Evolutionary conservation across 1,284 basidiomycete genomes (phyloP).

Genomic region (Cryptococcus hybrid): DNA sequence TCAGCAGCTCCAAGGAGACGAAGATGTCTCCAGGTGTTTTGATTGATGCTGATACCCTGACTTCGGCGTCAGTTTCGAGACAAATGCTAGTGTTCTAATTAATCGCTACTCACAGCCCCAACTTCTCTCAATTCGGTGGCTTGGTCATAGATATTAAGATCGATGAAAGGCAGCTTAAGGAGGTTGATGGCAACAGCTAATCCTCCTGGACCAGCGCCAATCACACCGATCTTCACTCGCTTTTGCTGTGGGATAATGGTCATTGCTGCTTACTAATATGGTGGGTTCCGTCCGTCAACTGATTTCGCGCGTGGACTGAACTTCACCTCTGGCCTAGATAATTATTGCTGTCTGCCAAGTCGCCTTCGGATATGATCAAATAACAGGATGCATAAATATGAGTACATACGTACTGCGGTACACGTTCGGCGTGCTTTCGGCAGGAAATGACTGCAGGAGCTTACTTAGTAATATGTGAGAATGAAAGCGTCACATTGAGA

Average conservation of each 20-base stretch:
- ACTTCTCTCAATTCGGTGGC: constrained; percentile 34
- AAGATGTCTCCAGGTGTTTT: constrained; percentile 36
- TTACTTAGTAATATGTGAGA: too few species aligned
- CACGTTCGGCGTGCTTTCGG: too few species aligned
- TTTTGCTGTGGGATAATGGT: constrained; percentile 8
- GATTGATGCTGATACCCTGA: constrained; percentile 35
- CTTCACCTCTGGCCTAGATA: too few species aligned
- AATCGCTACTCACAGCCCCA: constrained; percentile 26
- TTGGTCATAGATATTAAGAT: constrained; percentile 29
- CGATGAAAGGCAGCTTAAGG: constrained; percentile 17
- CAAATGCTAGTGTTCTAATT: not conserved
- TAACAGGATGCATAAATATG: too few species aligned
- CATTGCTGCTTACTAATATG: not conserved
- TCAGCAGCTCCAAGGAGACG: constrained; percentile 25
- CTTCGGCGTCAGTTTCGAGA: not conserved
- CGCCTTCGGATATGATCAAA: not conserved
- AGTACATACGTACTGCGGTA: too few species aligned
- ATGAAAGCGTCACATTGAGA: too few species aligned
- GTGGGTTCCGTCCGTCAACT: not conserved
- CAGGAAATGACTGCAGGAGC: too few species aligned
- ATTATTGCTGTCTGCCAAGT: not conserved
- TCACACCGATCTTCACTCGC: constrained; percentile 19
- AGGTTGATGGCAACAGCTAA: constrained; percentile 26
- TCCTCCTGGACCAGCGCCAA: constrained; percentile 34
- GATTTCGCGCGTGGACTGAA: too few species aligned